Conservation (phyloP, 371 early-diverging fungal genomes). For the Syncephalastrum monosporum region DNA sequence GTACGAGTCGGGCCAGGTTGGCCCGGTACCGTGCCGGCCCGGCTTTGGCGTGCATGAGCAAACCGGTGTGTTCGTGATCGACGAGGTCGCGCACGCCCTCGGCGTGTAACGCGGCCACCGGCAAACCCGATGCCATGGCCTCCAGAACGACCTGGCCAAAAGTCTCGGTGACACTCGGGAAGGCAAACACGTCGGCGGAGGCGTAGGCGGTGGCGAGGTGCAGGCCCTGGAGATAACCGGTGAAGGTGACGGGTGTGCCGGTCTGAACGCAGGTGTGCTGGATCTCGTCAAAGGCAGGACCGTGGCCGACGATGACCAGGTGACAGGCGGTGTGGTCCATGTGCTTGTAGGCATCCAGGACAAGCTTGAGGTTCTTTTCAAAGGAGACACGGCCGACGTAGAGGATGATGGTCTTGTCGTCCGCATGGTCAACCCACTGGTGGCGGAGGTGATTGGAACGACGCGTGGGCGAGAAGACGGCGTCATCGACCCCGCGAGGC, state of each 20-base stretch:
- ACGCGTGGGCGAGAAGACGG: slow-evolving; percentile 30
- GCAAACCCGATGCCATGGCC: slow-evolving; percentile 46
- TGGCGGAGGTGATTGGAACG: slow-evolving; percentile 24
- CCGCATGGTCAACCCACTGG: slow-evolving; percentile 29
- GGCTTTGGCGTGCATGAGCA: slow-evolving; percentile 26
- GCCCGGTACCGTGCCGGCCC: slow-evolving; percentile 17
- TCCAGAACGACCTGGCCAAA: slow-evolving; percentile 54
- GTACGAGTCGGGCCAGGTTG: slow-evolving; percentile 20
- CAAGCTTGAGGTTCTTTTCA: slow-evolving; percentile 46
- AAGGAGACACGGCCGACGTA: slow-evolving; percentile 48
- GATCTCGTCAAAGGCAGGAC: slow-evolving; percentile 42
- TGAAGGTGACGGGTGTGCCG: slow-evolving; percentile 40
- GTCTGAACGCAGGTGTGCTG: slow-evolving; percentile 18
- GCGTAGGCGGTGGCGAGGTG: slow-evolving; percentile 42
- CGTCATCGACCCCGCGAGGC: slow-evolving; percentile 47
- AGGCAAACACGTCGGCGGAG: slow-evolving; percentile 51
- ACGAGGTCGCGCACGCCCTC: slow-evolving; percentile 49
- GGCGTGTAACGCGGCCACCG: slow-evolving; percentile 41
- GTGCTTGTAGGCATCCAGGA: slow-evolving; percentile 37
- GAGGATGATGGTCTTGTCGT: slow-evolving; percentile 29
- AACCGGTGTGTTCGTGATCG: slow-evolving; percentile 36
- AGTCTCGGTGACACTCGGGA: slow-evolving; percentile 47
- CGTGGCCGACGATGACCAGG: slow-evolving; percentile 52
- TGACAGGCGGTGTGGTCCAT: slow-evolving; percentile 45
- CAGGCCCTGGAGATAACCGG: slow-evolving; percentile 42